Percentiles rank a stretch among this genome's conserved stretches.
Evolutionary conservation across 208 protist genomes (phyloP).

Genomic region (Crithidia brevicula): DNA sequence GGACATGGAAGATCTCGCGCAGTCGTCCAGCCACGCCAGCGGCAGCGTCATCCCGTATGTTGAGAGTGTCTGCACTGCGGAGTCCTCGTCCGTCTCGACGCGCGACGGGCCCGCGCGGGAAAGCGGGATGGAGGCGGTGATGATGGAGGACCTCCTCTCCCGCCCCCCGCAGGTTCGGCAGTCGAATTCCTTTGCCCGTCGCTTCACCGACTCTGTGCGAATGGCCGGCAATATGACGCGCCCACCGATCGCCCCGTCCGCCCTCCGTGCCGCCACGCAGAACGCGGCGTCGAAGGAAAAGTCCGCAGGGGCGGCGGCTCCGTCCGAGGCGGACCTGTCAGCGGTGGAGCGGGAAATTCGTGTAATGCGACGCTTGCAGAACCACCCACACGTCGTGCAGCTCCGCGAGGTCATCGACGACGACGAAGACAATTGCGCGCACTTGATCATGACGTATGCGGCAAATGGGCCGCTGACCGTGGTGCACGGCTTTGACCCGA

Average conservation of each 20-base stretch:
- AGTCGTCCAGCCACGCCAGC: constrained; percentile 6
- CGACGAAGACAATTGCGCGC: constrained; percentile 77
- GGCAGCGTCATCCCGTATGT: constrained; percentile 21
- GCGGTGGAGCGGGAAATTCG: constrained; percentile 91
- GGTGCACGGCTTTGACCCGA: constrained; percentile 39
- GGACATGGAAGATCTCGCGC: constrained; percentile 17
- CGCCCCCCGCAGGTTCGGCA: background rate
- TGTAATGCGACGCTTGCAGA: constrained; percentile 92
- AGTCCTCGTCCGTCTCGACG: background rate
- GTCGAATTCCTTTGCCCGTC: background rate
- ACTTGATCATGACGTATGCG: constrained; percentile 72
- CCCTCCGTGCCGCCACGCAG: no score
- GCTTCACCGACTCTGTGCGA: background rate
- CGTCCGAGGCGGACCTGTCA: constrained; percentile 22
- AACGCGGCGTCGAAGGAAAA: no score
- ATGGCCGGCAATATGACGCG: background rate
- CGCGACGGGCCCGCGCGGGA: background rate
- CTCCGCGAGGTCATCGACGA: constrained; percentile 96
- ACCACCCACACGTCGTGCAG: constrained; percentile 90
- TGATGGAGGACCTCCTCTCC: background rate
- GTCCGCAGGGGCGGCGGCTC: no score
- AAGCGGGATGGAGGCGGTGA: background rate
- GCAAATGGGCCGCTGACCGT: constrained; percentile 36
- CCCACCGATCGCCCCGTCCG: background rate
- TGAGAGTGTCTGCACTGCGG: constrained; percentile 5